phyloP scores from a whole-genome alignment of 2,329 filamentous ascomycete genomes.

The Parastagonospora avenae region DNA sequence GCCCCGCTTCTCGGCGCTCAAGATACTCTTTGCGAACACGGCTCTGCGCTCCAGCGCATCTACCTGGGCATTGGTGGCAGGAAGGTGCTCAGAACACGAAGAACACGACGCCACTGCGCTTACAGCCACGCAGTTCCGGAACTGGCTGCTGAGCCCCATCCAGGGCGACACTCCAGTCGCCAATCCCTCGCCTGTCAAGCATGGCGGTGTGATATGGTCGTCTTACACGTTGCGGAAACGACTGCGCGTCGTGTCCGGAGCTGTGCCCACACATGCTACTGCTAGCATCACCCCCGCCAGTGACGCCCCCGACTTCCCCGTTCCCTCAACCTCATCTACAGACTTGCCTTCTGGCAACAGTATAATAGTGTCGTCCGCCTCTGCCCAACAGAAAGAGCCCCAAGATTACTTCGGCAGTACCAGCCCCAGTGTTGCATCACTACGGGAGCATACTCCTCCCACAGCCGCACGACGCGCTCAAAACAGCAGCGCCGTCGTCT shows the following conservation, averaged over 20 bases:
- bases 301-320: slow-evolving; percentile 34
- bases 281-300: slow-evolving; percentile 41
- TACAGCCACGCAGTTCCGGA: slow-evolving; percentile 62
- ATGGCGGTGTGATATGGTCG: slow-evolving; percentile 71
- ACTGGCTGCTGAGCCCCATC: slow-evolving; percentile 67
- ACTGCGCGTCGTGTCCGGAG: slow-evolving; percentile 70
- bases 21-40: slow-evolving; percentile 71
- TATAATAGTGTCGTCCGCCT: slow-evolving; percentile 14
- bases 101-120: slow-evolving; percentile 46
- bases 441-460: slow-evolving; percentile 15
- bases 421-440: slow-evolving; percentile 13
- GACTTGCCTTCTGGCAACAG: slow-evolving; percentile 15
- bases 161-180: slow-evolving; percentile 60
- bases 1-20: slow-evolving; percentile 55
- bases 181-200: slow-evolving; percentile 57
- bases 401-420: slow-evolving; percentile 52
- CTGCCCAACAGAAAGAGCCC: slow-evolving; percentile 28
- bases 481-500: slow-evolving; percentile 4
- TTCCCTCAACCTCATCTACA: slow-evolving; percentile 29
- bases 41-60: slow-evolving; percentile 64
- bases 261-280: slow-evolving; percentile 11
- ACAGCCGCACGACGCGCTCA: slow-evolving; percentile 9
- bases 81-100: slow-evolving; percentile 40
- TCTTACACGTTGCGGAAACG: slow-evolving; percentile 71
- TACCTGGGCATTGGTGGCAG: slow-evolving; percentile 62